phyloP scores from a whole-genome alignment of 148 eudicot species.

The Fagopyrum esculentum region DNA sequence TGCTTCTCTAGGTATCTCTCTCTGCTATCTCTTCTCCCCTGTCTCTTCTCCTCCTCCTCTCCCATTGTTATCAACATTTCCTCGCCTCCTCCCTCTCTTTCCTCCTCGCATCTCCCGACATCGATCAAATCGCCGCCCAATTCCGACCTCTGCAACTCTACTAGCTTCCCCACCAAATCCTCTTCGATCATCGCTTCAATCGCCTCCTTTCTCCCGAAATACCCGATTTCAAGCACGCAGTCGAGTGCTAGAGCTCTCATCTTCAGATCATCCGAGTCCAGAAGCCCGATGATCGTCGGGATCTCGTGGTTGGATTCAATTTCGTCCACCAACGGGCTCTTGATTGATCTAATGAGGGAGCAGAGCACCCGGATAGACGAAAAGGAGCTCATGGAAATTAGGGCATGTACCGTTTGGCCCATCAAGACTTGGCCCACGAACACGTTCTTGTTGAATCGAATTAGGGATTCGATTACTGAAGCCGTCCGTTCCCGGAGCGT shows the following conservation, averaged over 20 bases:
- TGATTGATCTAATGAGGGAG: conserved; percentile 53
- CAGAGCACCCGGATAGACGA: conserved; percentile 42
- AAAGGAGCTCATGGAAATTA: conserved; percentile 36
- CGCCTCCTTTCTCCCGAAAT: conserved; percentile 79
- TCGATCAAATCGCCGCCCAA: conserved; percentile 62
- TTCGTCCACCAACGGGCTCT: conserved; percentile 71
- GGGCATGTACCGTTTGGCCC: conserved; percentile 40
- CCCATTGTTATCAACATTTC: conserved; percentile 11
- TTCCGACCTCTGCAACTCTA: conserved; percentile 67
- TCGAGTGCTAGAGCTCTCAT: conserved; percentile 36
- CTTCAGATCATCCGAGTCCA: conserved; percentile 26
- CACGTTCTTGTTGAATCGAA: conserved; percentile 73
- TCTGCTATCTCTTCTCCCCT: conserved; percentile 16
- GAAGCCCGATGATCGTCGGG: conserved; percentile 23
- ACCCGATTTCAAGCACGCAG: conserved; percentile 73
- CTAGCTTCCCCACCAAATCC: conserved; percentile 40
- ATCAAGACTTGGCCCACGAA: conserved; percentile 66
- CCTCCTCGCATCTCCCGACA: conserved; percentile 32
- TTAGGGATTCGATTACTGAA: conserved; percentile 39
- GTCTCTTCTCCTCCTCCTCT: conserved; percentile 9
- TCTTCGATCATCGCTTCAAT: conserved; percentile 66
- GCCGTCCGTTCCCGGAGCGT: conserved; percentile 46
- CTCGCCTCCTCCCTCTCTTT: conserved; percentile 15
- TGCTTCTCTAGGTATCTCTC: conserved; percentile 38
- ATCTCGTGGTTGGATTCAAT: conserved; percentile 50